Base-by-base conservation (phyloP, 345 rosid genomes). In the Hibiscus tridactylites region DNA sequence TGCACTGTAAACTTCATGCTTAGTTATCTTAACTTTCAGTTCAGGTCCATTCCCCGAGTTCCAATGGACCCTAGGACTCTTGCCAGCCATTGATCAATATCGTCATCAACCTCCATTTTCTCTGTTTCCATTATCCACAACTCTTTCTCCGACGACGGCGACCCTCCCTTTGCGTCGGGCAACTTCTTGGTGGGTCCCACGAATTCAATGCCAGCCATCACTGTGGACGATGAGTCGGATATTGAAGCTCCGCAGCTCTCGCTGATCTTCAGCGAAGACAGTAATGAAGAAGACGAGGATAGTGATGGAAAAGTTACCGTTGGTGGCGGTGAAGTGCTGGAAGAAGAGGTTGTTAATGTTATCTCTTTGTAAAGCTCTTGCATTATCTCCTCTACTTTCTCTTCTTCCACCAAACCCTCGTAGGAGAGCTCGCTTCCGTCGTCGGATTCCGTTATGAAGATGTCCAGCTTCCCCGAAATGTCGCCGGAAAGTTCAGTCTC, bases 311-410 rank as follows among this genome's bases (percentile, higher is more conserved):
- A 7, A 10, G 56, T 37, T 12, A 10, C 35, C 6, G 26, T 63
- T 11, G 72, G 3, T 24, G 28, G 71, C 7, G 71, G 47, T 39
- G 63, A 39, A 72, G 42, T 5, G 67, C 49, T 35, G 54, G 13
- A 65, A 37, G 75, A 35, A 60, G 72, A 35, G 61, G 24, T 59
- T 6, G 72, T 33, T 50, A 11, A 49, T 9, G 72, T 57, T 50
- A 85, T 78, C 84, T 82, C 88, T 52, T 56, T 77, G 71, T 85
- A 80, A 29, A 82, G 71, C 75, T 85, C 86, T 60, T 39, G 75
- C 86, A 85, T 82, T 52, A 82, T 78, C 74, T 73, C 79, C 75
- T 80, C 80, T 62, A 85, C 69, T 81, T 76, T 67, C 80, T 79
- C 83, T 71, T 85, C 85, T 35, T 61, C 71, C 67, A 84, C 73